Conservation (phyloP, 108 stramenopile species). For the Cyclotella choctawhatcheeana region DNA sequence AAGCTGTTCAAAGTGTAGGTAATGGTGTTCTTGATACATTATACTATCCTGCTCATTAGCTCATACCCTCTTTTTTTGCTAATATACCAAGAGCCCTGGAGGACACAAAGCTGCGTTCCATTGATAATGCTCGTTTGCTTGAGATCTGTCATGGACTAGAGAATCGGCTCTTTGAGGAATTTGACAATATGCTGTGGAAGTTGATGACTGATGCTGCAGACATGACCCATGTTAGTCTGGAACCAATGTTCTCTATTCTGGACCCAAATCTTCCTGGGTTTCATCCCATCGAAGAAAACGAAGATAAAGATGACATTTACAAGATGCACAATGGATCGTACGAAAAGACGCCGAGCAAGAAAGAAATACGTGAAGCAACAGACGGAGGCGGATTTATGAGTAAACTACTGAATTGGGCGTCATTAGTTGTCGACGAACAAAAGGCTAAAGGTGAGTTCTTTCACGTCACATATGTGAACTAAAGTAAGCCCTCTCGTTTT, state of each 20-base stretch:
- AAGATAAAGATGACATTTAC: conserved; percentile 1
- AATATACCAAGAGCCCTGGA: conserved; percentile 37
- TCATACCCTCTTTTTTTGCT: not conserved
- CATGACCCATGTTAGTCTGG: conserved; percentile 55
- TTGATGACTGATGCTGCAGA: conserved; percentile 60
- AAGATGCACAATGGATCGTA: not conserved
- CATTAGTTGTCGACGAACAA: conserved; percentile 5
- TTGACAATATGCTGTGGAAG: conserved; percentile 72
- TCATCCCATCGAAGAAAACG: conserved; percentile 33
- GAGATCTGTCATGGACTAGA: conserved; percentile 51
- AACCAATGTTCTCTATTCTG: conserved; percentile 67
- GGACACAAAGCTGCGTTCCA: conserved; percentile 52
- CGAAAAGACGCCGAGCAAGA: conserved; percentile 20
- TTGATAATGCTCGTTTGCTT: conserved; percentile 49
- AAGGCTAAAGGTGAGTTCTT: conserved; percentile 6
- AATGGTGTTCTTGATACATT: not conserved
- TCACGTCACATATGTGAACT: not conserved
- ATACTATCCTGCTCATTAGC: not conserved
- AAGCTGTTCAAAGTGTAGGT: conserved; percentile 55
- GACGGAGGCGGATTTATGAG: not conserved
- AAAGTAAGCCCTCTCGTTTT: not conserved
- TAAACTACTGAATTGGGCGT: not conserved
- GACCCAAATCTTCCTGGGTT: conserved; percentile 67
- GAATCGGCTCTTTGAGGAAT: conserved; percentile 38
- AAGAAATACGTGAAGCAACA: conserved; percentile 16